Percentiles rank a stretch among this genome's conserved stretches.
Conservation (phyloP, 176 grass and related monocot genomes). For the Paspalum notatum region DNA sequence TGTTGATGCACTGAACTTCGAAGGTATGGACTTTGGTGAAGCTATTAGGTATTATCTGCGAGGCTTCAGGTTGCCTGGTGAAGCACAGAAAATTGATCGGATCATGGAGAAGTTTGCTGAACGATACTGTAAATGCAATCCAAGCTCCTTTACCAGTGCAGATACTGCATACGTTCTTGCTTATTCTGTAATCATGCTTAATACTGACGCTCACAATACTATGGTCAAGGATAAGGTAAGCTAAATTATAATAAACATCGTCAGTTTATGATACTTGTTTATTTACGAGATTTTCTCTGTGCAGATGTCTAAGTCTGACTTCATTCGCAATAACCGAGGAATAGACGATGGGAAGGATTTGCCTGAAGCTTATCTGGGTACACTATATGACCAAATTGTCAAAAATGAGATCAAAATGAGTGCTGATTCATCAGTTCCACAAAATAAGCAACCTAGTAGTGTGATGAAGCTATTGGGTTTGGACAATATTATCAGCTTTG, state of each 20-base stretch:
- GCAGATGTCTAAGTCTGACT: slow-evolving; percentile 95
- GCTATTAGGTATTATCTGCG: slow-evolving; percentile 88
- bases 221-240: slow-evolving; percentile 99
- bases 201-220: slow-evolving; percentile 97
- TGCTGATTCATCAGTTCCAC: slow-evolving; percentile 70
- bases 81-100: slow-evolving; percentile 99
- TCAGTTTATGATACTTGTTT: neutral
- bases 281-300: slow-evolving; percentile 35
- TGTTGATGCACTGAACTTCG: slow-evolving; percentile 90
- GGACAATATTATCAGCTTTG: slow-evolving; percentile 89
- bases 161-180: slow-evolving; percentile 99
- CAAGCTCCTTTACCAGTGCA: slow-evolving; percentile 92
- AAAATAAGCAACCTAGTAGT: slow-evolving; percentile 82
- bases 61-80: slow-evolving; percentile 94
- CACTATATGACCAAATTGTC: slow-evolving; percentile 93
- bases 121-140: slow-evolving; percentile 95
- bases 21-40: slow-evolving; percentile 94
- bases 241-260: slow-evolving; percentile 16
- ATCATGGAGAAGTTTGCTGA: slow-evolving; percentile 99
- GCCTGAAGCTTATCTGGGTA: slow-evolving; percentile 84
- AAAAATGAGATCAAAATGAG: slow-evolving; percentile 99
- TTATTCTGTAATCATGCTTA: slow-evolving; percentile 99
- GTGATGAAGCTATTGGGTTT: slow-evolving; percentile 92
- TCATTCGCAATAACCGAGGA: slow-evolving; percentile 93
- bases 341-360: slow-evolving; percentile 99